Conservation (phyloP, 108 stramenopile genomes). For the Stephanodiscus triporus region DNA sequence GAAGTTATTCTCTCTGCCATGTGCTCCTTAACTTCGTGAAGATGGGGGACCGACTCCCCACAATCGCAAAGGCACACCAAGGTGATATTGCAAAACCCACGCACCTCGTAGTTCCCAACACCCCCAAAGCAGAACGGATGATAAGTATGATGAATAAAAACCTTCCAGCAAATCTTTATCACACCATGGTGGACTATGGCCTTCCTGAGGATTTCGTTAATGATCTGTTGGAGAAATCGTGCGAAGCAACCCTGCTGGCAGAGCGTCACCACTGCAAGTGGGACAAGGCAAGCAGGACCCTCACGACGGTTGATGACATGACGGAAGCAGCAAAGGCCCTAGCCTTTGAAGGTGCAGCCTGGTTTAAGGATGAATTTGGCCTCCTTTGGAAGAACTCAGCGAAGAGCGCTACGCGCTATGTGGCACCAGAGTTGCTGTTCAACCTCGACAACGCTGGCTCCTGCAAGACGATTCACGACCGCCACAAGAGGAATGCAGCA, state of each 20-base stretch:
- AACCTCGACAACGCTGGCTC: not conserved
- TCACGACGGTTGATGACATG: not conserved
- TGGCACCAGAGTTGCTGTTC: not conserved
- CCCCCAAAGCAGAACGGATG: too few relatives aligned
- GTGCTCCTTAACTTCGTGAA: too few relatives aligned
- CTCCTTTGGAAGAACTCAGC: not conserved
- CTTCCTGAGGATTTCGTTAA: not conserved
- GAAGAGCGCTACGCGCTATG: not conserved
- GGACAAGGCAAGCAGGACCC: not conserved
- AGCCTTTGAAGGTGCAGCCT: not conserved
- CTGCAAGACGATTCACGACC: not conserved
- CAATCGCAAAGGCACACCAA: too few relatives aligned
- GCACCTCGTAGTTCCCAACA: too few relatives aligned
- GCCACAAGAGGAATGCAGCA: too few relatives aligned
- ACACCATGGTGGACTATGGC: too few relatives aligned
- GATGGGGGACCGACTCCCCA: too few relatives aligned
- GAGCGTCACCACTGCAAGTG: too few relatives aligned
- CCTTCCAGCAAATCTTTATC: too few relatives aligned
- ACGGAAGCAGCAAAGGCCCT: not conserved
- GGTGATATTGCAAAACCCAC: too few relatives aligned
- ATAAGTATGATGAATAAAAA: too few relatives aligned
- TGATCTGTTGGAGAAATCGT: not conserved
- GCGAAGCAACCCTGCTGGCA: not conserved
- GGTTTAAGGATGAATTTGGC: constrained; percentile 9
- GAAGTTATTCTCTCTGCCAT: too few relatives aligned